Conservation (phyloP, 495 filamentous ascomycete species). For the Glonium stellatum region DNA sequence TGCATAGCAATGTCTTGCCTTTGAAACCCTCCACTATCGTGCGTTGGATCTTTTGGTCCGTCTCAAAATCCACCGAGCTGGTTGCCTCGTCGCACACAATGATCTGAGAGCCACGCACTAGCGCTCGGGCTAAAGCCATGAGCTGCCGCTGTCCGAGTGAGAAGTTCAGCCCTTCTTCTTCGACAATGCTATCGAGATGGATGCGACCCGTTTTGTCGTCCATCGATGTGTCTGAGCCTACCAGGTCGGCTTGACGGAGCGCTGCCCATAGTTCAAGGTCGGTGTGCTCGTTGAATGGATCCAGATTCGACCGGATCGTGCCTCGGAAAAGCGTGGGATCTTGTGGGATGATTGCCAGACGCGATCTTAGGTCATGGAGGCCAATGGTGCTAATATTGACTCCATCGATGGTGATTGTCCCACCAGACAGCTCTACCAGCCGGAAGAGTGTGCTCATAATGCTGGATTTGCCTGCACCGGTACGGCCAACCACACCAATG, state of each 20-base stretch:
- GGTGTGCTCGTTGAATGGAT: constrained; percentile 81
- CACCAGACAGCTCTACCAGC: constrained; percentile 73
- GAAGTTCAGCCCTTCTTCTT: constrained; percentile 93
- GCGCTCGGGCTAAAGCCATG: constrained; percentile 85
- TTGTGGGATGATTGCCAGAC: constrained; percentile 92
- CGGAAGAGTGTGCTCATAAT: constrained; percentile 95
- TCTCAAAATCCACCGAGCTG: constrained; percentile 88
- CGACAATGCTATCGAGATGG: constrained; percentile 76
- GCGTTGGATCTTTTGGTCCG: constrained; percentile 87
- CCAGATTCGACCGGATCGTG: constrained; percentile 83
- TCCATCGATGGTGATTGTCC: constrained; percentile 86
- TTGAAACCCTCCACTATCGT: constrained; percentile 83
- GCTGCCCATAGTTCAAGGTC: constrained; percentile 87
- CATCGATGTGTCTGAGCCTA: constrained; percentile 46
- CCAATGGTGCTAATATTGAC: constrained; percentile 79
- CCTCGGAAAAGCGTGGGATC: constrained; percentile 93
- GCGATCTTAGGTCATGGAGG: constrained; percentile 76
- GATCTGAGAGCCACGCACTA: constrained; percentile 79
- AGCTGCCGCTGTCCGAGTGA: constrained; percentile 93
- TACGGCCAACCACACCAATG: constrained; percentile 89
- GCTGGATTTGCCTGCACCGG: constrained; percentile 87
- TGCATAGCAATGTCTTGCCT: constrained; percentile 86
- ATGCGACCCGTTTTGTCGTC: constrained; percentile 53
- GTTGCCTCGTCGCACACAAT: constrained; percentile 97
- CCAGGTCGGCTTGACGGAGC: constrained; percentile 71